These are phyloP conservation scores for Penicillium freii DNA, from an alignment of 2,329 filamentous ascomycete species.

Conservation along the genomic window DNA sequence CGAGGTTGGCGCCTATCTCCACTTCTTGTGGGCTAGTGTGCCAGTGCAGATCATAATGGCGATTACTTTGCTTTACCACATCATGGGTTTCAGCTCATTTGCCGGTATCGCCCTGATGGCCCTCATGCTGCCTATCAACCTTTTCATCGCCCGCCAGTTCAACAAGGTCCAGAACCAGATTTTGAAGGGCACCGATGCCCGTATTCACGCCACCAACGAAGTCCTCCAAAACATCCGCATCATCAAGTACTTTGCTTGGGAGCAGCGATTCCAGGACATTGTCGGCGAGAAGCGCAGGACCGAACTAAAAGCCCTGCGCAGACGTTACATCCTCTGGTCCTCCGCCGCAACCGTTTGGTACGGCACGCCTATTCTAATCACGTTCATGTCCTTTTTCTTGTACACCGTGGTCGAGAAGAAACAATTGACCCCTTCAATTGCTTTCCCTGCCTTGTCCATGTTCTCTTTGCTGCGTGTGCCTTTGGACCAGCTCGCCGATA, in stretches of 20 bases:
- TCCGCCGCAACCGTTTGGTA: conserved; percentile 93
- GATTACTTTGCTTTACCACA: conserved; percentile 76
- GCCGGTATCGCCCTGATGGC: conserved; percentile 90
- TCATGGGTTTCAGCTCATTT: conserved; percentile 90
- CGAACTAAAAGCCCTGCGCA: conserved; percentile 76
- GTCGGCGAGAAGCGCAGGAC: conserved; percentile 83
- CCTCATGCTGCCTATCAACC: conserved; percentile 83
- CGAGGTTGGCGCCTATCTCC: conserved; percentile 89
- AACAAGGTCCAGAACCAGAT: conserved; percentile 84
- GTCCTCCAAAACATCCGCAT: conserved; percentile 96
- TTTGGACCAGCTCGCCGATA: conserved; percentile 92
- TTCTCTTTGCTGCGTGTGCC: conserved; percentile 93
- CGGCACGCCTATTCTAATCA: conserved; percentile 90
- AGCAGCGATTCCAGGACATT: conserved; percentile 79
- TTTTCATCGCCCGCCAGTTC: conserved; percentile 83
- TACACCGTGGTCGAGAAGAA: conserved; percentile 91
- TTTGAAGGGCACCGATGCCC: conserved; percentile 87
- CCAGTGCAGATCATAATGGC: conserved; percentile 84
- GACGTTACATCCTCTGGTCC: conserved; percentile 88
- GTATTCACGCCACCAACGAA: conserved; percentile 95
- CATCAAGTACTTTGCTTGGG: conserved; percentile 99
- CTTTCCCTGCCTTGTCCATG: conserved; percentile 92
- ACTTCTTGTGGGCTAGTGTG: conserved; percentile 90
- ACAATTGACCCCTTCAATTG: conserved; percentile 83
- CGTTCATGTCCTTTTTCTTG: conserved; percentile 90